Base-by-base conservation (phyloP, 441 rosid species). In the Daphne laureola region DNA sequence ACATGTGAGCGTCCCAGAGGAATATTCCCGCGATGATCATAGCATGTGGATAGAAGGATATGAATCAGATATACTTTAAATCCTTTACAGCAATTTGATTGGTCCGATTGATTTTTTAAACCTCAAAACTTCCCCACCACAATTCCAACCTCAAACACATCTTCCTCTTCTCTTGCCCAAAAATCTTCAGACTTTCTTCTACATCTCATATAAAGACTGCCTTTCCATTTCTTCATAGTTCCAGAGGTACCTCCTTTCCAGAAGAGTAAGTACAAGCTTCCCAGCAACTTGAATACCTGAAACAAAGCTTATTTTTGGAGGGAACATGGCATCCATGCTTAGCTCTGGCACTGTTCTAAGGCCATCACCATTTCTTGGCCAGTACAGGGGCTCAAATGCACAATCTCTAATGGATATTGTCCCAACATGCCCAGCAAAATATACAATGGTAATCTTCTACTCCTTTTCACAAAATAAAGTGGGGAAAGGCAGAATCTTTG, bases 361-460 rank as follows among this genome's bases (percentile, higher is more conserved):
- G 53, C 80, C 81, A 58, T 73, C 80, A 58, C 65, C 75, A 43
- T 84, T 82, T 61, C 90, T 84, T 64, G 88, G 93, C 60, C 86
- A 79, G 58, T 68, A 47, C 27, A 78, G 73, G 67, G 68, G 66
- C 42, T 73, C 89, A 17, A 72, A 50, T 65, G 80, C 71, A 12
- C 87, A 85, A 78, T 61, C 91, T 67, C 70, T 82, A 25, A 74
- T 74, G 72, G 89, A 86, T 74, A 84, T 65, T 66, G 88, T 83
- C 63, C 59, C 90, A 43, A 50, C 72, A 75, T 89, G 84, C 54
- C 62, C 69, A 63, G 76, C 68, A 69, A 87, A 80, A 53, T 91
- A 64, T 84, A 74, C 75, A 53, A 87, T 91, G 96, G 95, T 88
- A 62, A 41, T 51, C 59, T 27, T 21, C 8, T 40, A n/a, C 0